phyloP scores from a whole-genome alignment of 257 asterid genomes.

The Gynochthodes officinalis region DNA sequence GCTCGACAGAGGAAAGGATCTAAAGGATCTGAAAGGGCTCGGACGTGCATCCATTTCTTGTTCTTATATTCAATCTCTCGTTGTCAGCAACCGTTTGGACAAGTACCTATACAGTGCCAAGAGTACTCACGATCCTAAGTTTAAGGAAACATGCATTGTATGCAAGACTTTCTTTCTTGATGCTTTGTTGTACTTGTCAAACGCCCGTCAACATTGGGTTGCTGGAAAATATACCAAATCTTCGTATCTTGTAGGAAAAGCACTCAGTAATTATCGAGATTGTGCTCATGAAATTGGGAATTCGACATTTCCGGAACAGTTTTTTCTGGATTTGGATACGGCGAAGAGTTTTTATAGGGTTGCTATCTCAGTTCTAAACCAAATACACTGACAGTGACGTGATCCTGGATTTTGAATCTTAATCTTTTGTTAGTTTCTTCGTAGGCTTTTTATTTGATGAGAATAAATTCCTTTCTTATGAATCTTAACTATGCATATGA shows the following conservation, averaged over 20 bases:
- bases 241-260: not conserved
- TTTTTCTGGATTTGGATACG: no score
- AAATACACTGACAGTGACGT: not conserved
- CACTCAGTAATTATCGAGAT: no score
- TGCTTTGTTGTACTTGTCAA: not conserved
- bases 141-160: not conserved
- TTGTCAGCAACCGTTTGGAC: not conserved
- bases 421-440: not conserved
- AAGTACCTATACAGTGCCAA: not conserved
- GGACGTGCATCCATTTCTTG: not conserved
- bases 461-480: no score
- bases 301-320: not conserved
- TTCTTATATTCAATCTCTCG: not conserved
- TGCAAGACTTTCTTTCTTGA: not conserved
- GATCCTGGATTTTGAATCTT: not conserved
- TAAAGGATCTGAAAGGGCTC: not conserved
- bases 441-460: not conserved
- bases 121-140: not conserved
- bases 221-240: not conserved
- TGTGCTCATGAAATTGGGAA: not conserved
- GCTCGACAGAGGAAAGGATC: not conserved
- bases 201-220: no score
- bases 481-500: no score
- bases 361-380: not conserved
- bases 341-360: not conserved